Evolutionary conservation across 2,329 filamentous ascomycete species (phyloP).

Genomic region (Cryphonectria carpinicola): DNA sequence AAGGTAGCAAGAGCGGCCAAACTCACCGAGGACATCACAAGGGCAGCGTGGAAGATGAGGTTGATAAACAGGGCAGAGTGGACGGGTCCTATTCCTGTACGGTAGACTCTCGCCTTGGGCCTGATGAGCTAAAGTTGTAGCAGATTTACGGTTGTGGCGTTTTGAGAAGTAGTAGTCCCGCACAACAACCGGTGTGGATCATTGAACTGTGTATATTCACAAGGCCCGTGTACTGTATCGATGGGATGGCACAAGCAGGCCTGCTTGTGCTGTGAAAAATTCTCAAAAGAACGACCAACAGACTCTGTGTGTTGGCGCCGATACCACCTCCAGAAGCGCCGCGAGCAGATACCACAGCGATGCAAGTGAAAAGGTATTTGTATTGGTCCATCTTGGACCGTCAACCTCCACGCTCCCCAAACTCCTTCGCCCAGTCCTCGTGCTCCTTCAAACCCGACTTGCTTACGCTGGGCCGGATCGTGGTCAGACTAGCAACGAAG

Average conservation of each 20-base stretch:
- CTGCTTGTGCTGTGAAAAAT: not conserved
- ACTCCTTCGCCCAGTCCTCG: conserved; percentile 92
- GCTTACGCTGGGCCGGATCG: conserved; percentile 88
- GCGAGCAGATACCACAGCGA: not conserved
- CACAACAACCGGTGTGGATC: not conserved
- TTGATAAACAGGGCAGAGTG: conserved; percentile 18
- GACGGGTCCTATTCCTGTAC: conserved; percentile 1
- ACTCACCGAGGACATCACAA: conserved; percentile 31
- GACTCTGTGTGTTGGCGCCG: not conserved
- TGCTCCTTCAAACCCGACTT: conserved; percentile 83
- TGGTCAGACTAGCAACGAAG: conserved; percentile 81
- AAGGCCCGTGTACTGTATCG: conserved; percentile 6
- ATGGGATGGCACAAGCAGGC: not conserved
- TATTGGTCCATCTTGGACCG: not conserved
- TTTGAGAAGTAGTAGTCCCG: not conserved
- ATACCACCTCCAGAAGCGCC: not conserved
- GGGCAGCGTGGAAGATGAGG: conserved; percentile 34
- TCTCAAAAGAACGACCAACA: not conserved
- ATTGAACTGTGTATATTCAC: conserved; percentile 16
- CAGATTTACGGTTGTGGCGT: not conserved
- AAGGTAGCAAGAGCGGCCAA: conserved; percentile 33
- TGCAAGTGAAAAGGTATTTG: conserved; percentile 6
- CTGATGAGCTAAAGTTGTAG: not conserved
- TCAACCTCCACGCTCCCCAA: conserved; percentile 87
- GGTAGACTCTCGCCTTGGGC: not conserved